Conservation (phyloP, 1,139 yeast species). For the Chernovozyma aurita region DNA sequence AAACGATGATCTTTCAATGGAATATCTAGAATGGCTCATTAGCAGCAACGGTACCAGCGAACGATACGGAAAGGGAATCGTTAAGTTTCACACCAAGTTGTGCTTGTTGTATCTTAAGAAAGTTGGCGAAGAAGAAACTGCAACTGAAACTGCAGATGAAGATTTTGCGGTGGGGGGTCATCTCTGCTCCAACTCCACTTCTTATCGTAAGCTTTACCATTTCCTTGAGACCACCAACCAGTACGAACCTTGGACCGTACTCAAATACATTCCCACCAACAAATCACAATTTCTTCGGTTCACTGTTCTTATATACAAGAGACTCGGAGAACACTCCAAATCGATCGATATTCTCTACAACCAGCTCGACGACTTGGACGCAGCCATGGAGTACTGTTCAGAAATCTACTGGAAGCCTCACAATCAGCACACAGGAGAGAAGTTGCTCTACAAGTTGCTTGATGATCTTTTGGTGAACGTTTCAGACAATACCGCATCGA, state of each 20-base stretch:
- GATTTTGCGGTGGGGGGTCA: slow-evolving; percentile 13
- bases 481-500: slow-evolving; percentile 29
- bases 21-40: slow-evolving; percentile 59
- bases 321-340: slow-evolving; percentile 58
- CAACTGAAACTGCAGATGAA: slow-evolving; percentile 16
- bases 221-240: slow-evolving; percentile 30
- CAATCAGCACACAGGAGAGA: slow-evolving; percentile 34
- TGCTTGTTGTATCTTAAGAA: slow-evolving; percentile 50
- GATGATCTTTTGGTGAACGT: slow-evolving; percentile 36
- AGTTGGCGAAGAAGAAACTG: slow-evolving; percentile 14
- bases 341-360: slow-evolving; percentile 62
- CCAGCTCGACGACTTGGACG: slow-evolving; percentile 52
- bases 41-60: slow-evolving; percentile 43
- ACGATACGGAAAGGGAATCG: slow-evolving; percentile 28
- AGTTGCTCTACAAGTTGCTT: slow-evolving; percentile 31
- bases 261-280: slow-evolving; percentile 34
- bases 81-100: slow-evolving; percentile 47
- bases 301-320: slow-evolving; percentile 55
- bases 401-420: slow-evolving; percentile 39
- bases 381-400: slow-evolving; percentile 60
- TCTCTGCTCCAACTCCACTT: slow-evolving; percentile 9
- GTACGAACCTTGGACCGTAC: slow-evolving; percentile 46
- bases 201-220: slow-evolving; percentile 32
- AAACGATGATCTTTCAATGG: slow-evolving; percentile 33
- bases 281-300: slow-evolving; percentile 36